phyloP scores from a whole-genome alignment of 768 basidiomycete species.

The Sistotremastrum niveocremeum region DNA sequence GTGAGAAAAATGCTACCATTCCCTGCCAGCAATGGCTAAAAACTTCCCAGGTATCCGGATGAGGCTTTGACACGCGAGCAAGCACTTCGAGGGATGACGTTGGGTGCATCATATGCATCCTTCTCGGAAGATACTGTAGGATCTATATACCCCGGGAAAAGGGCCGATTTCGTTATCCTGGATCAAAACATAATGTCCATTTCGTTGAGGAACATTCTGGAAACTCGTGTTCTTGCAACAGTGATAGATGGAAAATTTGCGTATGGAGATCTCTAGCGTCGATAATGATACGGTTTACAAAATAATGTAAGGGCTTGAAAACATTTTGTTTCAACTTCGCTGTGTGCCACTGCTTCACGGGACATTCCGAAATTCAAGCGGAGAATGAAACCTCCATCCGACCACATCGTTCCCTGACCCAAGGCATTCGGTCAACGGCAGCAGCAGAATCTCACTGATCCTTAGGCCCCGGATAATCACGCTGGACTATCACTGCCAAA shows the following conservation, averaged over 20 bases:
- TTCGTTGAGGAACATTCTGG: slow-evolving; percentile 44
- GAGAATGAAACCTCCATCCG: too few relatives aligned
- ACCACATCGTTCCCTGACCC: too few relatives aligned
- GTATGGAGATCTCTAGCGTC: slow-evolving; percentile 32
- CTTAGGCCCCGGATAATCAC: too few relatives aligned
- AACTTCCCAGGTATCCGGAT: slow-evolving; percentile 47
- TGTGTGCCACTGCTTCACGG: too few relatives aligned
- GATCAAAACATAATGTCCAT: slow-evolving; percentile 69
- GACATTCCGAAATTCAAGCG: too few relatives aligned
- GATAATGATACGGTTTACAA: not conserved
- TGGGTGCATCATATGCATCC: slow-evolving; percentile 79
- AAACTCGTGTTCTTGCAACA: slow-evolving; percentile 54
- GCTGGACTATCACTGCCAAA: too few relatives aligned
- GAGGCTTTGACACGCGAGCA: slow-evolving; percentile 69
- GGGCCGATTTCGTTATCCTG: slow-evolving; percentile 79
- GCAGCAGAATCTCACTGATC: too few relatives aligned
- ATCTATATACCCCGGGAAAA: slow-evolving; percentile 61
- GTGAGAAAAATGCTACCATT: slow-evolving; percentile 28
- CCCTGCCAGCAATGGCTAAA: not conserved
- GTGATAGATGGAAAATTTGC: slow-evolving; percentile 60
- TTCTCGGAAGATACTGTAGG: slow-evolving; percentile 64
- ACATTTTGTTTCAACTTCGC: too few relatives aligned
- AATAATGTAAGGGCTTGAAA: too few relatives aligned
- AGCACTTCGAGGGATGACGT: slow-evolving; percentile 82
- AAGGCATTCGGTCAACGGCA: too few relatives aligned